Evolutionary conservation across 257 asterid species (phyloP).

Genomic region (Ballota nigra): DNA sequence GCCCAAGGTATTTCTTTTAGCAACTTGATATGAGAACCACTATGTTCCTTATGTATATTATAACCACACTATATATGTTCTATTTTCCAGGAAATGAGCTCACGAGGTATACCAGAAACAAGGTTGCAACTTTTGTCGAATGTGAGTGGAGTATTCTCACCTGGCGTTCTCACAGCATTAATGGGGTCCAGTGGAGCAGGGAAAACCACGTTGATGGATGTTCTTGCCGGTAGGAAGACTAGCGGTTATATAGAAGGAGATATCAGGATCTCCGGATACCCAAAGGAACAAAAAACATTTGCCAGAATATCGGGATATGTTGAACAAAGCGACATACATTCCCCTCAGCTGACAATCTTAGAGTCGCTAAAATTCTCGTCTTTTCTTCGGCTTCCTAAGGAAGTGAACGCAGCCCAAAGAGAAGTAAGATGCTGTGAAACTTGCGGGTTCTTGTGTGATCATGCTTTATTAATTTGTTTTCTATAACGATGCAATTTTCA

Average conservation of each 20-base stretch:
- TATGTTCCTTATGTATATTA: slow-evolving; percentile 6
- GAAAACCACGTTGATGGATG: slow-evolving; percentile 94
- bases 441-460: background rate
- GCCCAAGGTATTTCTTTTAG: slow-evolving; percentile 63
- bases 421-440: slow-evolving; percentile 40
- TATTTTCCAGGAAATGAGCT: slow-evolving; percentile 63
- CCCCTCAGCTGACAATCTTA: slow-evolving; percentile 81
- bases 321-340: slow-evolving; percentile 90
- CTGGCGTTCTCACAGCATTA: slow-evolving; percentile 87
- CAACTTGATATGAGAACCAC: slow-evolving; percentile 2
- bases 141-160: slow-evolving; percentile 83
- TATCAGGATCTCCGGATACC: slow-evolving; percentile 75
- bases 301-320: slow-evolving; percentile 92
- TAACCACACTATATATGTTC: background rate
- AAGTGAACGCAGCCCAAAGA: slow-evolving; percentile 61
- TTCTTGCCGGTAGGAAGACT: slow-evolving; percentile 90
- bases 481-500: slow-evolving; percentile 32
- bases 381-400: slow-evolving; percentile 75
- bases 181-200: slow-evolving; percentile 97
- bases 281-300: slow-evolving; percentile 70
- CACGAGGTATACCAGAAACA: slow-evolving; percentile 67
- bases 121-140: slow-evolving; percentile 70
- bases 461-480: background rate
- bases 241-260: slow-evolving; percentile 88
- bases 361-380: slow-evolving; percentile 89